phyloP scores from a whole-genome alignment of 345 rosid species.

The Populus davidiana region DNA sequence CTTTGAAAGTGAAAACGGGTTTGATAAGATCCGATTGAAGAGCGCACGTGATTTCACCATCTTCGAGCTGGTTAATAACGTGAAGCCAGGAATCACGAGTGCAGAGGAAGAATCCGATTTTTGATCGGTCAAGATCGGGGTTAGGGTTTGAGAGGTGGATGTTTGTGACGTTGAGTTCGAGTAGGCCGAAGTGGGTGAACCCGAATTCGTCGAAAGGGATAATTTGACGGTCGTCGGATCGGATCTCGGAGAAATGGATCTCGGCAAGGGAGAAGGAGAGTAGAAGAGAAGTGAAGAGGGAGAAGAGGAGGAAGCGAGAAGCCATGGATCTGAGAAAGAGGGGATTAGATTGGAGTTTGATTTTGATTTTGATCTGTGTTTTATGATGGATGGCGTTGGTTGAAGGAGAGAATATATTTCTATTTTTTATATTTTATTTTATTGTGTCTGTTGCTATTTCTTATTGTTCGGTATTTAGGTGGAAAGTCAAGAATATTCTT shows the following conservation, averaged over 20 bases:
- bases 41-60: conserved; percentile 69
- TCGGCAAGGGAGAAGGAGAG: conserved; percentile 45
- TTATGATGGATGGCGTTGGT: neutral
- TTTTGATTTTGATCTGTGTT: neutral
- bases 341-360: neutral
- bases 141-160: conserved; percentile 48
- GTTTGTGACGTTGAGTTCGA: conserved; percentile 64
- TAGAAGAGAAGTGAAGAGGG: conserved; percentile 18
- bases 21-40: conserved; percentile 63
- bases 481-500: too few relatives aligned
- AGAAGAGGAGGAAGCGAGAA: conserved; percentile 13
- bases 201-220: conserved; percentile 90
- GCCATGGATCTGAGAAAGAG: conserved; percentile 37
- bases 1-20: conserved; percentile 58
- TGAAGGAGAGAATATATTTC: neutral
- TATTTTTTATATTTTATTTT: too few relatives aligned
- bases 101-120: conserved; percentile 92
- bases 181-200: conserved; percentile 76
- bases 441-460: too few relatives aligned
- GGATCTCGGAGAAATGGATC: conserved; percentile 70
- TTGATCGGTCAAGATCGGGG: conserved; percentile 61
- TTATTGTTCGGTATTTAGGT: too few relatives aligned
- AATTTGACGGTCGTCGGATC: conserved; percentile 61
- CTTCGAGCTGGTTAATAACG: conserved; percentile 73
- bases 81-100: conserved; percentile 79